Evolutionary conservation across 225 moss, liverwort and hornwort genomes (phyloP), one percentile per base, ranked within the genome.

Genomic region (Polytrichum commune): DNA sequence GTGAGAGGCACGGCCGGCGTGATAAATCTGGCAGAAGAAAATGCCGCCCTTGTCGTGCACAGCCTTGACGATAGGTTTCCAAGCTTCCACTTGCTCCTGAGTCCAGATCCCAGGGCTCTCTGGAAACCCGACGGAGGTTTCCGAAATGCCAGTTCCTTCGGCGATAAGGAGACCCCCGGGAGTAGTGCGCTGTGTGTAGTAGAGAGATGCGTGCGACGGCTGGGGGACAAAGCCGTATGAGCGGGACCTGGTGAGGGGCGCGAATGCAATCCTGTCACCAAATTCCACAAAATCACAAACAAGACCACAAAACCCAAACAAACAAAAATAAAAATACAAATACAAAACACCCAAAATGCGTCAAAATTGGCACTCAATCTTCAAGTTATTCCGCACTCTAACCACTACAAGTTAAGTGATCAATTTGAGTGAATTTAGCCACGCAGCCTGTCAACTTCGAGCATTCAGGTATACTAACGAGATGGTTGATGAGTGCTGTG

Each of bases 11-110:
- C 67, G 60, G 28, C 77, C 80, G 23, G 55, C 71, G 66, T 82
- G 74, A 28, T 38, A 72, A 19, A 82, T 62, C 55, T 82, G 78
- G 70, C 76, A 76, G 19, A 82, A 71, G 76, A 79, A 76, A 26
- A 72, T 55, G 29, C 78, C 85, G 18, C 82, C 79, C 56, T 74
- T 68, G 19, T 65, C 60, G 25, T 80, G 80, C 10, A 80, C 84
- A 20, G 79, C 79, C 25, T 82, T 46, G 56, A 85, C 85, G 19
- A 75, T 46, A 7, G 79, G 72, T 70, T 75, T 82, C 76, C 77
- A 82, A 57, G 63, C 76, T 25, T 71, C 78, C 53, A 79, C 68
- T 46, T 85, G 85, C 22, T 76, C 78, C 28, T 72, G 16, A 23
- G 74, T 77, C 76, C 77, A 84, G 8, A 83, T 73, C 7, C 83